Percentiles rank a stretch among this genome's conserved stretches.
These are phyloP conservation scores for Aspergillus tamarii DNA, from an alignment of 2,329 filamentous ascomycete species.

Conservation along the genomic window DNA sequence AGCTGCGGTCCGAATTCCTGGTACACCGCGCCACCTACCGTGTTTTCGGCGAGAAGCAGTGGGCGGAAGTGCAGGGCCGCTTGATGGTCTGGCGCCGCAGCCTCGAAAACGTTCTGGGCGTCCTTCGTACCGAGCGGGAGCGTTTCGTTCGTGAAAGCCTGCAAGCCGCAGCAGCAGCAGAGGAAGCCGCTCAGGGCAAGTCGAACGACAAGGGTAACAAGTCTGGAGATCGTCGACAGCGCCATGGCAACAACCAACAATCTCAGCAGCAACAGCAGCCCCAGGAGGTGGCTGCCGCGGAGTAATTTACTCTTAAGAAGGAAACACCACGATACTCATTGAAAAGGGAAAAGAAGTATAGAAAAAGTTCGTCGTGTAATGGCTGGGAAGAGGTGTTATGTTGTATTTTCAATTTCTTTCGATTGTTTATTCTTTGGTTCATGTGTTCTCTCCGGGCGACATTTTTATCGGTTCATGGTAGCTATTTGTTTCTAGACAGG, in stretches of 20 bases:
- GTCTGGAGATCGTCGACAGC: constrained; percentile 36
- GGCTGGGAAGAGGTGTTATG: constrained; percentile 12
- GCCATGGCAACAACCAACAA: constrained; percentile 33
- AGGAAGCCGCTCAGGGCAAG: constrained; percentile 35
- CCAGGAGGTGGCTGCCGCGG: constrained; percentile 34
- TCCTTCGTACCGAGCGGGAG: constrained; percentile 79
- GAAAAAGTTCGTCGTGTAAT: constrained; percentile 13
- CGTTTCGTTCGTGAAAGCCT: constrained; percentile 71
- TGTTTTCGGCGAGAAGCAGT: constrained; percentile 97
- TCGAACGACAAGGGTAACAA: constrained; percentile 38
- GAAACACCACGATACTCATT: neutral
- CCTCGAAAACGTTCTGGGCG: constrained; percentile 74
- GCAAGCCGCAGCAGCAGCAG: constrained; percentile 54
- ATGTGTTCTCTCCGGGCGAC: constrained; percentile 11
- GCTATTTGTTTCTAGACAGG: constrained; percentile 22
- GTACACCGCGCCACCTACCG: constrained; percentile 96
- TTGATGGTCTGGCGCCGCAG: constrained; percentile 90
- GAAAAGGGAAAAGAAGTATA: constrained; percentile 7
- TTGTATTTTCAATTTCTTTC: constrained; percentile 7
- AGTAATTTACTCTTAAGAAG: constrained; percentile 1
- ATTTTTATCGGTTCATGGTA: constrained; percentile 21
- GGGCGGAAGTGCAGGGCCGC: constrained; percentile 88
- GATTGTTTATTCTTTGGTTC: constrained; percentile 9
- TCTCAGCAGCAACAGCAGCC: constrained; percentile 29
- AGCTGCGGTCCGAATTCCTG: constrained; percentile 89